These are phyloP conservation scores for Tephrocybe rancida DNA, from an alignment of 768 basidiomycete species.

Conservation along the genomic window DNA sequence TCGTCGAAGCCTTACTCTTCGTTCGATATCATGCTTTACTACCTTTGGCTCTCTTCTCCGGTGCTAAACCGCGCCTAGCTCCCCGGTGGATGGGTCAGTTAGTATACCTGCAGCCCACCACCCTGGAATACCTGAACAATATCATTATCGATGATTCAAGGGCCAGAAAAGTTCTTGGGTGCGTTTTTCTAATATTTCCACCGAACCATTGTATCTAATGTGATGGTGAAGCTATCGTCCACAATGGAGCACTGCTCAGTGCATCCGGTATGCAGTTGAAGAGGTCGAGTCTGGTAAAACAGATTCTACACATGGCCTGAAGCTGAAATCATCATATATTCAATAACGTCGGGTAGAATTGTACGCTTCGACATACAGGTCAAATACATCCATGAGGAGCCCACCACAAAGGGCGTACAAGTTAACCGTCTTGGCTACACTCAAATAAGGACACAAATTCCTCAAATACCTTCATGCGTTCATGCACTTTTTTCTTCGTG, in stretches of 20 bases:
- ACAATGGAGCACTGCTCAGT: constrained; percentile 32
- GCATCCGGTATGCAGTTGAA: constrained; percentile 34
- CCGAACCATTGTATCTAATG: neutral
- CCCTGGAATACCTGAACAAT: constrained; percentile 30
- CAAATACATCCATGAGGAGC: no score
- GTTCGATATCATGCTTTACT: constrained; percentile 27
- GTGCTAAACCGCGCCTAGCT: constrained; percentile 20
- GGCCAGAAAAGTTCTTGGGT: constrained; percentile 33
- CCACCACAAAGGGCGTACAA: no score
- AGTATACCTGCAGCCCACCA: constrained; percentile 33
- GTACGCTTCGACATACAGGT: neutral
- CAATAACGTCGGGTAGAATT: no score
- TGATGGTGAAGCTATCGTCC: constrained; percentile 24
- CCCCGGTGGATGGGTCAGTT: constrained; percentile 33
- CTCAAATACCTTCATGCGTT: constrained; percentile 43
- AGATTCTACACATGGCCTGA: constrained; percentile 22
- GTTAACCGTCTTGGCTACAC: constrained; percentile 15
- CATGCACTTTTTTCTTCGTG: constrained; percentile 32
- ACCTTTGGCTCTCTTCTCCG: constrained; percentile 21
- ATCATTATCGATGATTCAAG: constrained; percentile 34
- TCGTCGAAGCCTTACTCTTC: constrained; percentile 30
- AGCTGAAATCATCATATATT: constrained; percentile 7
- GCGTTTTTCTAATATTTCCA: constrained; percentile 6
- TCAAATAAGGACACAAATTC: constrained; percentile 45
- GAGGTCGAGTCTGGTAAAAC: constrained; percentile 29